Evolutionary conservation across 1,284 basidiomycete species (phyloP), one percentile per base, ranked within the genome.

Genomic region (Cutaneotrichosporon sp.): DNA sequence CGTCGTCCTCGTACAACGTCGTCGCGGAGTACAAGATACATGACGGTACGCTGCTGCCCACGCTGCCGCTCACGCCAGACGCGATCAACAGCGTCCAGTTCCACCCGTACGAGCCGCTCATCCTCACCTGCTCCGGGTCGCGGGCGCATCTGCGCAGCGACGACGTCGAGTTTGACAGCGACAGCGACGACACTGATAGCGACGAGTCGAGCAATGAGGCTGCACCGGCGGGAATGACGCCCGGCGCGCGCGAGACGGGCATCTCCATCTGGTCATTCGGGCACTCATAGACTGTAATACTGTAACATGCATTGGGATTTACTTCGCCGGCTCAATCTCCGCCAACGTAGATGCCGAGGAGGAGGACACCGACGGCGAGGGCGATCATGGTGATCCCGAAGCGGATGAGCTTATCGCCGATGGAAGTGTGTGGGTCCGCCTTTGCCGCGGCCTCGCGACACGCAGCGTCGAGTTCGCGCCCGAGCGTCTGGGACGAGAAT

Each of bases 401-500:
- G 12, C 26, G 30, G 26, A 74, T 74, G 52, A 74, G 38, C 37
- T 54, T 60, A 54, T 70, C 68, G 3, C 69, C 72, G 3, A 72
- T 46, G 8, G 60, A 39, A 2, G 43, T 38, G 44, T 68, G 66
- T 18, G 70, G 46, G 55, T 70, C 63, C 1, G 74, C 72, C 60
- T 72, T 60, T 5, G 30, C 53, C 15, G 72, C 57, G 15, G 83
- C 81, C 10, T 75, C 74, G 58, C 81, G 78, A 52, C 89, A 74
- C 3, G 82, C 80, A 4, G 61, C 62, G 40, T 87, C 84, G 72
- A 90, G 80, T 33, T 80, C 81, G 40, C 79, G 68, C 2, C 83
- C 84, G 81, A 93, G 84, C 4, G 83, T 82, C 40, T 80, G 77
- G 67, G 82, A 78, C 10, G 80, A 80, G 63, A 88, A 88, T 34